A percentile compares a stretch with the other conserved stretches of the same genome.
phyloP scores from a whole-genome alignment of 805 yeast genomes.

The Wickerhamiella azyma region DNA sequence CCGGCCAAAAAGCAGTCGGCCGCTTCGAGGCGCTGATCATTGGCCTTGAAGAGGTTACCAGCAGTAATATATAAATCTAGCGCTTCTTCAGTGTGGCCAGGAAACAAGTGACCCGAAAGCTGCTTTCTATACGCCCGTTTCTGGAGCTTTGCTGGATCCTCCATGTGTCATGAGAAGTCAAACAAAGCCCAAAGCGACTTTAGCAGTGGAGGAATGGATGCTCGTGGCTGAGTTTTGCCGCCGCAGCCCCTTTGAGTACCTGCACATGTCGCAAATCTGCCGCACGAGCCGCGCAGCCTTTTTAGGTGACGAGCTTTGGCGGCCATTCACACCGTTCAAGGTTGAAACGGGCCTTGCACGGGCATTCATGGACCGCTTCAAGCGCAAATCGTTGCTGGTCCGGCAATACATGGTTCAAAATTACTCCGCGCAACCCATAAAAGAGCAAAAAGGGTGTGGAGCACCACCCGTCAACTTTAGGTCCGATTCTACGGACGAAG shows the following conservation, averaged over 20 bases:
- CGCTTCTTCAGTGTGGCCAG: slow-evolving; percentile 2
- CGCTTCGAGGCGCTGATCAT: not conserved
- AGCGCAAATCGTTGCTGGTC: not conserved
- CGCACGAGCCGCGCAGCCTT: not conserved
- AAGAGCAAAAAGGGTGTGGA: not conserved
- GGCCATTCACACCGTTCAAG: not conserved
- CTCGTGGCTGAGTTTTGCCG: not conserved
- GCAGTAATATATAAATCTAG: slow-evolving; percentile 4
- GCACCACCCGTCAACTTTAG: not conserved
- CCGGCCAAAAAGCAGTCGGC: slow-evolving; percentile 4
- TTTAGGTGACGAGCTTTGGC: slow-evolving; percentile 1
- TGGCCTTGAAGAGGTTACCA: slow-evolving; percentile 1
- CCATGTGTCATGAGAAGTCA: slow-evolving; percentile 4
- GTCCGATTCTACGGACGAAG: not conserved
- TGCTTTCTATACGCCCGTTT: not conserved
- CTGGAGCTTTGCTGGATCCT: slow-evolving; percentile 3
- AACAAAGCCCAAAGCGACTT: not conserved
- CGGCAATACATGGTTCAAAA: not conserved
- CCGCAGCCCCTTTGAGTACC: not conserved
- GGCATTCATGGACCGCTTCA: not conserved
- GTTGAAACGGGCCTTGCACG: not conserved
- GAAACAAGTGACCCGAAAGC: not conserved
- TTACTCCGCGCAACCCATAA: not conserved
- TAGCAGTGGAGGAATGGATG: slow-evolving; percentile 4
- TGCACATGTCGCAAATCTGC: not conserved